phyloP scores from a whole-genome alignment of 2,329 filamentous ascomycete species.

The Cercospora sp. region DNA sequence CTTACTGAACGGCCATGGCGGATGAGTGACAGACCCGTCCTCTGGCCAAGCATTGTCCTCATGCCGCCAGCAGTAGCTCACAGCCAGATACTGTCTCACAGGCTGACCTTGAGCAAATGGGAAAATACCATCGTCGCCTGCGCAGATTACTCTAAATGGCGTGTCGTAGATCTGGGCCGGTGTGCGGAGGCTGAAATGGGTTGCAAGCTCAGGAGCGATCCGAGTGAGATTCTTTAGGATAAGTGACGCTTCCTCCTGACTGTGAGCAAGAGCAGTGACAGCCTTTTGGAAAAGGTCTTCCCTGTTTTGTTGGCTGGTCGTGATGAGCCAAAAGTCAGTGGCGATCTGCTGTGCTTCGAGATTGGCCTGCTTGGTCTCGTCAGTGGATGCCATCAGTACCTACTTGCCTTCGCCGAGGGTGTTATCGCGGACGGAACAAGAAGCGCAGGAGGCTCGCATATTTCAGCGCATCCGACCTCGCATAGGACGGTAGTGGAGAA shows the following conservation, averaged over 20 bases:
- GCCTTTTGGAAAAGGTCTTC: not conserved
- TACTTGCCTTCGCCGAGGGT: not conserved
- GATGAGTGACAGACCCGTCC: not conserved
- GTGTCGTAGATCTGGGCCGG: not conserved
- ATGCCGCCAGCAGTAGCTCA: conserved; percentile 7
- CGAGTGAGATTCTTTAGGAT: not conserved
- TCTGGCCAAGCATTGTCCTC: not conserved
- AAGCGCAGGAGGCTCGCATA: not conserved
- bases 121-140: not conserved
- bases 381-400: not conserved
- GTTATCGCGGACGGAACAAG: not conserved
- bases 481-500: not conserved
- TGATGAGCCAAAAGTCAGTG: not conserved
- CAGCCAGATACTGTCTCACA: not conserved
- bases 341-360: not conserved
- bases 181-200: not conserved
- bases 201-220: not conserved
- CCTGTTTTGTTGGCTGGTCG: not conserved
- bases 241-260: not conserved
- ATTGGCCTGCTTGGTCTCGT: not conserved
- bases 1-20: conserved; percentile 7
- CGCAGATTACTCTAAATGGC: conserved; percentile 2
- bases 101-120: not conserved
- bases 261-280: not conserved
- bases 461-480: not conserved